Evolutionary conservation across 192 early-diverging fungal genomes (phyloP).

Genomic region (Coemansia sp.): DNA sequence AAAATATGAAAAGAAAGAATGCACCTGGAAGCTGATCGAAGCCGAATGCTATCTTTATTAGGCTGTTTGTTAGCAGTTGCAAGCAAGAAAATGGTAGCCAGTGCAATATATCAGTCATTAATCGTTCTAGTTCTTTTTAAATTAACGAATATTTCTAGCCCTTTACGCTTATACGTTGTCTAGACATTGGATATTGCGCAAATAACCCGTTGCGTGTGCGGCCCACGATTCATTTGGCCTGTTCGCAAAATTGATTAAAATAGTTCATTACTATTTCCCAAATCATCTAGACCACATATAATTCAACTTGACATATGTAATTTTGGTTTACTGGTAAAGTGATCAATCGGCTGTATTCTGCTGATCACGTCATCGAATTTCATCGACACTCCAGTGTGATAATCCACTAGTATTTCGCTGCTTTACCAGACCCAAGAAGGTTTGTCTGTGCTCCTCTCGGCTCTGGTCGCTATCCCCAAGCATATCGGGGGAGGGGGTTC

Average conservation of each 20-base stretch:
- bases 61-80: background rate
- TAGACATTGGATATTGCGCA: background rate
- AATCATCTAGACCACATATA: background rate
- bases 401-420: too few relatives aligned
- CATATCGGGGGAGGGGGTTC: too few relatives aligned
- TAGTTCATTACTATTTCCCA: background rate
- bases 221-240: background rate
- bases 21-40: background rate
- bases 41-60: constrained; percentile 1
- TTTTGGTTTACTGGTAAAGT: too few relatives aligned
- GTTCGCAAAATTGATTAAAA: background rate
- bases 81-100: background rate
- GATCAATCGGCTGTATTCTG: background rate
- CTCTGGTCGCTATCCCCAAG: too few relatives aligned
- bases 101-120: background rate
- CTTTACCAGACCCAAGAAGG: too few relatives aligned
- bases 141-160: too few relatives aligned
- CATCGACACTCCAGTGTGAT: background rate
- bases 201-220: background rate
- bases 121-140: too few relatives aligned
- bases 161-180: background rate
- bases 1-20: background rate
- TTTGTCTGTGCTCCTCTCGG: too few relatives aligned
- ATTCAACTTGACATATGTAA: too few relatives aligned
- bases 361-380: background rate